Evolutionary conservation across 2,329 filamentous ascomycete genomes (phyloP).

Genomic region (Alternaria gansuensis): DNA sequence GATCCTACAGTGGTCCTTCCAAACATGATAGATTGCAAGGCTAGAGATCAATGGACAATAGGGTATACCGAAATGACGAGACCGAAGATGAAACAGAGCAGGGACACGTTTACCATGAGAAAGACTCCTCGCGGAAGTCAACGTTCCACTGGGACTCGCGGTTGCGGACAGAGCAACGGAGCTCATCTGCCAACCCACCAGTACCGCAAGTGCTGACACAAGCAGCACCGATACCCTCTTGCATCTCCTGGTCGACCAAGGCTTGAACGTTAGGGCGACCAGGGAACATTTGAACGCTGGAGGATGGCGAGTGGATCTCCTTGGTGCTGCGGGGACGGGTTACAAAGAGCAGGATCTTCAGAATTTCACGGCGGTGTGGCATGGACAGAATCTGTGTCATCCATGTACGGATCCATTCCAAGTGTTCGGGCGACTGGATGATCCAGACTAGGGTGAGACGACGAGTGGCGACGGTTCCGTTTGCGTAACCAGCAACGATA

Average conservation of each 20-base stretch:
- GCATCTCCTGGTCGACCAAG: slow-evolving; percentile 82
- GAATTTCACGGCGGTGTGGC: slow-evolving; percentile 80
- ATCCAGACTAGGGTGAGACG: slow-evolving; percentile 90
- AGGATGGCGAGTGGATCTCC: slow-evolving; percentile 78
- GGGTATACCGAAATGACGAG: slow-evolving; percentile 28
- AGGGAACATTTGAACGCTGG: slow-evolving; percentile 89
- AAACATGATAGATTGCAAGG: slow-evolving; percentile 19
- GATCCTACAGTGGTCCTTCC: slow-evolving; percentile 18
- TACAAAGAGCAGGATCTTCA: slow-evolving; percentile 88
- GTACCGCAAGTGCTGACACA: slow-evolving; percentile 83
- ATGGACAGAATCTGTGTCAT: slow-evolving; percentile 85
- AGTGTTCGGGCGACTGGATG: slow-evolving; percentile 84
- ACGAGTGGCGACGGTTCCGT: slow-evolving; percentile 80
- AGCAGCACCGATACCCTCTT: slow-evolving; percentile 86
- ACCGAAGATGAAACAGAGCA: slow-evolving; percentile 11
- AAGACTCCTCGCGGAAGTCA: slow-evolving; percentile 82
- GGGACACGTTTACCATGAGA: slow-evolving; percentile 63
- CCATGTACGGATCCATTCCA: slow-evolving; percentile 94
- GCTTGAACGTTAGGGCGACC: slow-evolving; percentile 84
- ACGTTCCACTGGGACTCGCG: slow-evolving; percentile 72
- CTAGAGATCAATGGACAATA: slow-evolving; percentile 23
- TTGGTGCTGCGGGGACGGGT: slow-evolving; percentile 85
- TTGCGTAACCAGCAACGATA: slow-evolving; percentile 62
- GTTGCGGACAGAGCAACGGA: slow-evolving; percentile 71
- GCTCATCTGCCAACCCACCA: slow-evolving; percentile 77